Evolutionary conservation across 352 stramenopile genomes (phyloP).

Genomic region (Globisporangium acanthophoron): DNA sequence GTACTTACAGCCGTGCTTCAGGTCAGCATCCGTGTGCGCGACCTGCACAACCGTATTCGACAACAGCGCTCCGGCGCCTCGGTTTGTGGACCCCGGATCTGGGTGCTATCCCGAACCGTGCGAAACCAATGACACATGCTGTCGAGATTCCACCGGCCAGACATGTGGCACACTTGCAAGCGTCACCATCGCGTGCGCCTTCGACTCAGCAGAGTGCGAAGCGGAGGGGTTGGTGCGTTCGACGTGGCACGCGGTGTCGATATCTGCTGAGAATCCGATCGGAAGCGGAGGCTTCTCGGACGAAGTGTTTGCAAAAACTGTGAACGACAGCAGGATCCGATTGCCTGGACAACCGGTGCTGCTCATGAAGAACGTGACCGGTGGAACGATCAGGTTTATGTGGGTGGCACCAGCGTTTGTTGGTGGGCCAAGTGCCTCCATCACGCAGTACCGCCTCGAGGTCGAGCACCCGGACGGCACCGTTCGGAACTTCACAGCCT

Average conservation of each 20-base stretch:
- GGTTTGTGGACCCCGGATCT: background rate
- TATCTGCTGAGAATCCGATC: constrained; percentile 27
- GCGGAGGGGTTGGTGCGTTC: constrained; percentile 21
- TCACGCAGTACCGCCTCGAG: constrained; percentile 16
- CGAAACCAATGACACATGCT: constrained; percentile 4
- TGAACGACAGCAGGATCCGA: constrained; percentile 40
- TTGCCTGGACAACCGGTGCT: constrained; percentile 21
- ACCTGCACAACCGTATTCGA: constrained; percentile 14
- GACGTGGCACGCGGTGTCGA: constrained; percentile 24
- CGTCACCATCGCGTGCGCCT: constrained; percentile 13
- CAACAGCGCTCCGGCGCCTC: background rate
- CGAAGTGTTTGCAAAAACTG: constrained; percentile 8
- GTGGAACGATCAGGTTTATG: constrained; percentile 24
- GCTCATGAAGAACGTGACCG: constrained; percentile 4
- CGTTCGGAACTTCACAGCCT: background rate
- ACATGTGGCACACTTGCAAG: constrained; percentile 20
- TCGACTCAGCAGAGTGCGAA: constrained; percentile 8
- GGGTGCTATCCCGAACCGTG: constrained; percentile 13
- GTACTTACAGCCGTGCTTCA: constrained; percentile 24
- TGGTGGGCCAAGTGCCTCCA: constrained; percentile 13
- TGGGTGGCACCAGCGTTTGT: constrained; percentile 20
- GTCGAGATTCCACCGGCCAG: constrained; percentile 13
- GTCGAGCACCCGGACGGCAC: constrained; percentile 4
- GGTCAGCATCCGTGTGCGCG: constrained; percentile 10
- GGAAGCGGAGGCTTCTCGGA: constrained; percentile 24